A percentile compares a stretch with the other conserved stretches of the same genome.
phyloP scores from a whole-genome alignment of 75 land plant genomes.

The Picea sitchensis region DNA sequence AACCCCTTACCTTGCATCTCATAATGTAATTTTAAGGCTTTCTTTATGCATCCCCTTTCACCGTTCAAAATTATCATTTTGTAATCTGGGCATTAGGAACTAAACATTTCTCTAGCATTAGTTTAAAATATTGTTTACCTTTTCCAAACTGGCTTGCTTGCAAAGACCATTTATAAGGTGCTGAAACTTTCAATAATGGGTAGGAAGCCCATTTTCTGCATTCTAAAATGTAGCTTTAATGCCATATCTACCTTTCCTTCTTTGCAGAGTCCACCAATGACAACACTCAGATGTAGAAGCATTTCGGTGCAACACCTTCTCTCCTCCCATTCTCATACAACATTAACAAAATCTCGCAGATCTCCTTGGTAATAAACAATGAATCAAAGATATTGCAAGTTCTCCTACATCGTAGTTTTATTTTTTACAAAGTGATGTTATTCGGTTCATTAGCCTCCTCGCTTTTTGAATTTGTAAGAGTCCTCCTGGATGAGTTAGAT shows the following conservation, averaged over 20 bases:
- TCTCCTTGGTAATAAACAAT: no score
- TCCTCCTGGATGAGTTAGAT: no score
- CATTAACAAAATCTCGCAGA: no score
- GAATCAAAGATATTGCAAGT: no score
- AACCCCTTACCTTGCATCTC: conserved; percentile 11
- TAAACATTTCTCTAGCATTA: conserved; percentile 10
- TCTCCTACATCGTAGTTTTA: no score
- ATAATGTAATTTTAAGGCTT: conserved; percentile 5
- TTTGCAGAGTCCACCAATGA: conserved; percentile 29
- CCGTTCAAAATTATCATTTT: conserved; percentile 24
- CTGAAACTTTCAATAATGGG: conserved; percentile 41
- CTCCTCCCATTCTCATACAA: conserved; percentile 21
- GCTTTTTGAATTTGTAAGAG: no score
- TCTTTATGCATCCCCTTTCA: conserved; percentile 15
- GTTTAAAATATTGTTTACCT: conserved; percentile 25
- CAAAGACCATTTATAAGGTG: conserved; percentile 54
- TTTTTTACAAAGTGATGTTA: no score
- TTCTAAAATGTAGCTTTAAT: conserved; percentile 30
- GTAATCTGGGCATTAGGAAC: conserved; percentile 6
- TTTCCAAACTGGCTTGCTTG: conserved; percentile 37
- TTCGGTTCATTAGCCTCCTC: no score
- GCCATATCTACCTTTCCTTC: conserved; percentile 45
- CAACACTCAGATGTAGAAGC: conserved; percentile 12
- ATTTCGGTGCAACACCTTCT: conserved; percentile 2
- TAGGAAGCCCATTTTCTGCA: conserved; percentile 21